phyloP scores from a whole-genome alignment of 352 stramenopile genomes.

The Pythium pyrilobum region DNA sequence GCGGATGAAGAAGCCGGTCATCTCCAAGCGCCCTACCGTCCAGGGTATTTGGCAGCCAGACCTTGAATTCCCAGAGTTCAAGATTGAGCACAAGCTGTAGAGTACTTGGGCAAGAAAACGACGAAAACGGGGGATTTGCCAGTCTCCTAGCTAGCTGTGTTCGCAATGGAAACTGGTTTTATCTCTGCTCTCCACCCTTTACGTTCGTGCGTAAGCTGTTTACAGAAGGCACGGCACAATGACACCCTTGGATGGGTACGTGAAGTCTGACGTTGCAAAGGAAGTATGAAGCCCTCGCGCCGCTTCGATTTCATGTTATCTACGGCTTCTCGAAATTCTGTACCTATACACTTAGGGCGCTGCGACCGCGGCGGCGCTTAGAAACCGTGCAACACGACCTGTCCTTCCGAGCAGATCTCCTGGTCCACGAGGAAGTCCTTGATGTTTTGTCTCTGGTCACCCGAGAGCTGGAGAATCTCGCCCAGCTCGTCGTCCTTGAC shows the following conservation, averaged over 20 bases:
- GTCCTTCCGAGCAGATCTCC: conserved; percentile 96
- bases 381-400: conserved; percentile 98
- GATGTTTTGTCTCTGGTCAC: conserved; percentile 99
- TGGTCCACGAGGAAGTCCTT: conserved; percentile 99
- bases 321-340: conserved; percentile 9
- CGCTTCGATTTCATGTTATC: too few species aligned
- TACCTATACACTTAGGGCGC: conserved; percentile 22
- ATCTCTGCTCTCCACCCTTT: too few species aligned
- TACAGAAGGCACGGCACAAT: too few species aligned
- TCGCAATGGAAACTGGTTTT: not conserved
- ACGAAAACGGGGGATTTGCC: not conserved
- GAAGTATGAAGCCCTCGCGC: too few species aligned
- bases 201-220: too few species aligned
- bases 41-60: conserved; percentile 88
- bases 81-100: conserved; percentile 53
- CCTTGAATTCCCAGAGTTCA: conserved; percentile 81
- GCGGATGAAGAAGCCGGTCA: conserved; percentile 75
- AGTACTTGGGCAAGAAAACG: conserved; percentile 1
- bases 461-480: conserved; percentile 99
- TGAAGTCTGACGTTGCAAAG: too few species aligned
- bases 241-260: too few species aligned
- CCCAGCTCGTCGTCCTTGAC: conserved; percentile 97
- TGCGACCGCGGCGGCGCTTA: conserved; percentile 49
- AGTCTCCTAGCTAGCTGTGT: conserved; percentile 1
- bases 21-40: conserved; percentile 74